phyloP scores from a whole-genome alignment of 2,329 filamentous ascomycete genomes.

The Leptodontidium sp. region DNA sequence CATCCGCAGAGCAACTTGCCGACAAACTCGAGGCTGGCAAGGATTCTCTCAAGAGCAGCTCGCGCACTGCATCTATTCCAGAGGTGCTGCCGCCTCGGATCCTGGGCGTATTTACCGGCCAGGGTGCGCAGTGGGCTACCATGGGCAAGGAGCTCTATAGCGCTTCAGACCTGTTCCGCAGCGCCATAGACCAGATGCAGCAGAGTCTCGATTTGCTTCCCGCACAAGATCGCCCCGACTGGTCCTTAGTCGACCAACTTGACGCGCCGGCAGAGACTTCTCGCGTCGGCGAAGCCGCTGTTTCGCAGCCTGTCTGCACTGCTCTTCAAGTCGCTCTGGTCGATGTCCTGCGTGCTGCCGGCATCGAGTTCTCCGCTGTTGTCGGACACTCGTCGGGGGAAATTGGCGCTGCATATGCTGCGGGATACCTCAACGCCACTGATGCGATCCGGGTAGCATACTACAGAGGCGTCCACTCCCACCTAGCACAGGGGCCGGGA shows the following conservation, averaged over 20 bases:
- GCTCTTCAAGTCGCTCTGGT: slow-evolving; percentile 56
- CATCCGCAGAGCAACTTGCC: neutral
- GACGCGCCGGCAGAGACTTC: slow-evolving; percentile 50
- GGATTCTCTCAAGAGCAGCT: neutral
- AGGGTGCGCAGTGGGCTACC: slow-evolving; percentile 37
- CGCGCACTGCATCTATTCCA: neutral
- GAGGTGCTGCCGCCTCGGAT: neutral
- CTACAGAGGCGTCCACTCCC: slow-evolving; percentile 46
- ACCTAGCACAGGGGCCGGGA: slow-evolving; percentile 27
- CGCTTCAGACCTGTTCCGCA: neutral
- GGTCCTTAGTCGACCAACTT: slow-evolving; percentile 50
- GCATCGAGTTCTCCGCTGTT: slow-evolving; percentile 49
- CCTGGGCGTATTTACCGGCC: slow-evolving; percentile 36
- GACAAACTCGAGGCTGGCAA: neutral
- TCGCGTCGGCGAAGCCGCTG: slow-evolving; percentile 36
- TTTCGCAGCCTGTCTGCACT: slow-evolving; percentile 53
- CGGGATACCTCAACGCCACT: slow-evolving; percentile 45
- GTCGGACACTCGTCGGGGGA: slow-evolving; percentile 58
- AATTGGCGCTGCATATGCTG: slow-evolving; percentile 56
- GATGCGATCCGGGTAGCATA: slow-evolving; percentile 56
- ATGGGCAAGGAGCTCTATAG: slow-evolving; percentile 32
- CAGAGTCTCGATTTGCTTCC: slow-evolving; percentile 33
- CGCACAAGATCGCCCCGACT: slow-evolving; percentile 29
- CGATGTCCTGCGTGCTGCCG: slow-evolving; percentile 52
- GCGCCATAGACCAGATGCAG: neutral